phyloP scores from a whole-genome alignment of 208 protist species.

The Crithidia brevicula region DNA sequence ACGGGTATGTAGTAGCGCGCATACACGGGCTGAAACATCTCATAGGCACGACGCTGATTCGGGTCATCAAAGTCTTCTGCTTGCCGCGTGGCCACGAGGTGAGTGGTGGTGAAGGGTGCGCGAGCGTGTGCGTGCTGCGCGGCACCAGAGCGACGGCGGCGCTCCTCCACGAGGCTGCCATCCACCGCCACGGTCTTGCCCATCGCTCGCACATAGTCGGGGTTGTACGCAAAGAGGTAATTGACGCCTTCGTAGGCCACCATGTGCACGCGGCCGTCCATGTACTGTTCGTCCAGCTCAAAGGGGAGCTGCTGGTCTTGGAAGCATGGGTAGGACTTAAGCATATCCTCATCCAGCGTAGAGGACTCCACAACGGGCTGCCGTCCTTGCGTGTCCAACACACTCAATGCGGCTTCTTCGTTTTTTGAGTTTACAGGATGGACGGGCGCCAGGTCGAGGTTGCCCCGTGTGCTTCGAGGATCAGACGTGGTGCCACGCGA shows the following conservation, averaged over 20 bases:
- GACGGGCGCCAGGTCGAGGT: no score
- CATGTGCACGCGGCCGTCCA: conserved; percentile 56
- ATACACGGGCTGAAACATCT: conserved; percentile 32
- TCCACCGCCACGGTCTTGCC: conserved; percentile 20
- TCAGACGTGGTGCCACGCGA: neutral
- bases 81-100: conserved; percentile 14
- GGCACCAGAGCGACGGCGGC: neutral
- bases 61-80: conserved; percentile 21
- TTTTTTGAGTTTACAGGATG: neutral
- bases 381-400: conserved; percentile 6
- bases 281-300: conserved; percentile 33
- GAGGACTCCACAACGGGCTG: neutral
- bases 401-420: conserved; percentile 13
- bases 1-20: conserved; percentile 40
- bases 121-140: conserved; percentile 5
- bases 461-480: neutral
- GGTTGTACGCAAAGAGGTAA: conserved; percentile 59
- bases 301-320: conserved; percentile 21
- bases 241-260: conserved; percentile 54
- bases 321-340: conserved; percentile 21
- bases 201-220: conserved; percentile 13
- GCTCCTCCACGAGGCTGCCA: conserved; percentile 10
- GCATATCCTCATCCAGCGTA: conserved; percentile 12
- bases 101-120: conserved; percentile 13
- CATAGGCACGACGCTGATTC: conserved; percentile 22